Base-by-base conservation (phyloP, 2,329 filamentous ascomycete species). In the Colletotrichum simmondsii region DNA sequence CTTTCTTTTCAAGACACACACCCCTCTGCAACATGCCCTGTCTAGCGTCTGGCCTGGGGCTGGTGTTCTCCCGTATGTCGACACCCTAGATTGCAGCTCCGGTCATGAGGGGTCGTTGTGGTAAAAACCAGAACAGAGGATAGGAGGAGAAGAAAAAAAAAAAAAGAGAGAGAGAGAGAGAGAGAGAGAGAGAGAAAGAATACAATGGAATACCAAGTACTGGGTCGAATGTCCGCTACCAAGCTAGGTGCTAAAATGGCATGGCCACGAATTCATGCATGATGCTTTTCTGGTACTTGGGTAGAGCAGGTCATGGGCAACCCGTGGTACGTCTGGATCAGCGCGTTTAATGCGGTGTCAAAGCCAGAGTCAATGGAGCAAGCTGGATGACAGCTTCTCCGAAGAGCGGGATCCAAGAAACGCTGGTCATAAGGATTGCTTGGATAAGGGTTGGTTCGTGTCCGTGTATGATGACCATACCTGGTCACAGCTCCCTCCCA, bases 251-350 rank as follows among this genome's bases (percentile, higher is more conserved):
- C 80, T 78, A 77, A 79, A 78, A 80, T 80, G 79, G 77, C 80
- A 82, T 80, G 79, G 81, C 82, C 83, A 85, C 84, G 82, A 84
- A 84, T 81, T 81, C 83, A 81, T 86, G 85, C 85, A 86, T 85
- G 79, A 80, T 78, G 77, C 42, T 66, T 65, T 56, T 11, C 42
- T 10, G 42, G 16, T 22, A 49, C 19, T 49, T 52, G 54, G 54
- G 19, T 80, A 78, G 78, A 80, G 79, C 80, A 81, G 76, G 78
- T 78, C 77, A n/a, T 52, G 11, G 19, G 49, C 26, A 28, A 78
- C 64, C 74, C 72, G 59, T 69, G 75, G 75, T 74, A 75, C 73
- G 76, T 76, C 73, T 75, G 76, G 77, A 75, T 78, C 77, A 74
- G 32, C 73, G 79, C 78, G 74, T 79, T 81, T 77, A 72, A 68